Conservation (phyloP, 1,139 yeast species). For the Candida neerlandica region DNA sequence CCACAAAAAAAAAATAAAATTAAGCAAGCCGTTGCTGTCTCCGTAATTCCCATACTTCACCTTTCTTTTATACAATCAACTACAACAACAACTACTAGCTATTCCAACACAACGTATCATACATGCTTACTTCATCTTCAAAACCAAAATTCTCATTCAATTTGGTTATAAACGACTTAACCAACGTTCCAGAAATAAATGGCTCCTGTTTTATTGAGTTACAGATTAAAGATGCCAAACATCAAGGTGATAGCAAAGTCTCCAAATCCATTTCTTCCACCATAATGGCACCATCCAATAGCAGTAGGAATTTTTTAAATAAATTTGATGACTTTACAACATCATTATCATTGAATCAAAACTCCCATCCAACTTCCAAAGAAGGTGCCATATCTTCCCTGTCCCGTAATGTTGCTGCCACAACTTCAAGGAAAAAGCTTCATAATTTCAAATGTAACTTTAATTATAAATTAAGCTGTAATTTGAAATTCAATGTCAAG, state of each 20-base stretch:
- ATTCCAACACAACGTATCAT: background rate
- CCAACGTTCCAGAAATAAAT: slow-evolving; percentile 78
- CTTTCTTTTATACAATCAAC: background rate
- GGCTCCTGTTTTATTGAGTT: slow-evolving; percentile 68
- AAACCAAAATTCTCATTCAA: slow-evolving; percentile 58
- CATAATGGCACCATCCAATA: slow-evolving; percentile 4
- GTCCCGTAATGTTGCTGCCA: slow-evolving; percentile 33
- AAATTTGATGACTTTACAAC: slow-evolving; percentile 14
- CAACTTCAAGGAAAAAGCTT: slow-evolving; percentile 38
- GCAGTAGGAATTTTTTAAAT: slow-evolving; percentile 12
- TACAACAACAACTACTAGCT: background rate
- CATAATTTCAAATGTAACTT: slow-evolving; percentile 48
- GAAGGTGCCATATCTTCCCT: slow-evolving; percentile 11
- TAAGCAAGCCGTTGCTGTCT: too few species aligned
- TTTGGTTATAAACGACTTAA: slow-evolving; percentile 65
- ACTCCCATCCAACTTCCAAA: slow-evolving; percentile 4
- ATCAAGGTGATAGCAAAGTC: background rate
- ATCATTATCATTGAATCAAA: slow-evolving; percentile 6
- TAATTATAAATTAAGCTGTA: slow-evolving; percentile 41
- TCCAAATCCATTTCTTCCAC: slow-evolving; percentile 7
- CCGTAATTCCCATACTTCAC: background rate
- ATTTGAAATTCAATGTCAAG: slow-evolving; percentile 41
- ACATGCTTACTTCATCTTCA: slow-evolving; percentile 14
- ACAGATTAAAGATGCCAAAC: slow-evolving; percentile 32
- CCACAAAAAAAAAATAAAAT: too few species aligned